Percentiles rank a stretch among this genome's conserved stretches.
These are phyloP conservation scores for Persicaria maculosa DNA, from an alignment of 148 eudicot genomes.

Conservation along the genomic window DNA sequence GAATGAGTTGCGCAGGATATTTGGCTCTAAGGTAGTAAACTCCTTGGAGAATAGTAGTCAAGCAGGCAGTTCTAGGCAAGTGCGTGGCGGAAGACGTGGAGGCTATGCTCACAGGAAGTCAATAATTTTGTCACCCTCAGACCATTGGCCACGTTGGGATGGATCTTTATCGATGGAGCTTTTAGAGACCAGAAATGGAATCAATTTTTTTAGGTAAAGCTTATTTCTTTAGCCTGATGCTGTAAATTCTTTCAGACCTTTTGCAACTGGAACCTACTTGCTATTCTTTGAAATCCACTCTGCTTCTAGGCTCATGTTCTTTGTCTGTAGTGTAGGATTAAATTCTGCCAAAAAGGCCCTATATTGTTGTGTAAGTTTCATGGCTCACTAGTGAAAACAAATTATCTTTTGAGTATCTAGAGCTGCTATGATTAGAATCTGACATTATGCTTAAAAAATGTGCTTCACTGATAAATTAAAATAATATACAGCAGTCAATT, in stretches of 20 bases:
- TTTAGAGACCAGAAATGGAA: conserved; percentile 60
- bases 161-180: conserved; percentile 93
- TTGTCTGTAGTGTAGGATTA: no score
- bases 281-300: background rate
- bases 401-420: background rate
- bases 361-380: background rate
- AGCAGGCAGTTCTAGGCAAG: conserved; percentile 62
- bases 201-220: conserved; percentile 59
- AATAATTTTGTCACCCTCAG: conserved; percentile 71
- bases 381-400: background rate
- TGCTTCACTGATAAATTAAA: background rate
- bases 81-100: conserved; percentile 76
- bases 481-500: background rate
- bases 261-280: background rate
- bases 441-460: background rate
- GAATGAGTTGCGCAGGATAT: conserved; percentile 85
- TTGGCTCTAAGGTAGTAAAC: conserved; percentile 87
- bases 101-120: conserved; percentile 52
- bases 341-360: no score
- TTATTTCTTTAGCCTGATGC: background rate
- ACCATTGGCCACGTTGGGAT: conserved; percentile 98
- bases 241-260: background rate
- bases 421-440: background rate
- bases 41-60: conserved; percentile 64
- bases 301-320: no score